Evolutionary conservation across 2,329 filamentous ascomycete species (phyloP).

Genomic region (Simplicillium sp.): DNA sequence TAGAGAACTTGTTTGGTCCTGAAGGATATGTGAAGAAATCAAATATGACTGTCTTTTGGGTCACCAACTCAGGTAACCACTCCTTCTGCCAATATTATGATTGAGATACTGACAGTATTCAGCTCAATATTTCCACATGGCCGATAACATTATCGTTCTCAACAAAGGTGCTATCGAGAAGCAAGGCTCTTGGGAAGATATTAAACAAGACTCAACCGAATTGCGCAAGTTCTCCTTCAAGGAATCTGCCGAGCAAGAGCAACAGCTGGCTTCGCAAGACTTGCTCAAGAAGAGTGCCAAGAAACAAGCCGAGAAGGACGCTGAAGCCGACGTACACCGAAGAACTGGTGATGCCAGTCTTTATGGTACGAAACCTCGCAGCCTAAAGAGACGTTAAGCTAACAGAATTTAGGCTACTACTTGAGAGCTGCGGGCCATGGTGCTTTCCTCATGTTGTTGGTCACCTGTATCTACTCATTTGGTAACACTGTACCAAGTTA

Average conservation of each 20-base stretch:
- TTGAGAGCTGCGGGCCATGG: constrained; percentile 14
- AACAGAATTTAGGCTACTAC: constrained; percentile 17
- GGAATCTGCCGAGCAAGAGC: no score
- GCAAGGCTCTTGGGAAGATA: constrained; percentile 23
- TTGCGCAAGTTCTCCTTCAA: not conserved
- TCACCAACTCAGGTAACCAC: constrained; percentile 18
- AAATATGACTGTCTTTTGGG: constrained; percentile 20
- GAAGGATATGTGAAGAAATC: constrained; percentile 17
- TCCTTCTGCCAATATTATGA: not conserved
- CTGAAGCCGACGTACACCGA: constrained; percentile 1
- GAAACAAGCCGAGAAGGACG: constrained; percentile 3
- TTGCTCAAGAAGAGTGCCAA: not conserved
- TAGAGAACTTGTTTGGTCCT: constrained; percentile 8
- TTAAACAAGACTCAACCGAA: constrained; percentile 9
- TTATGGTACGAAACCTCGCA: constrained; percentile 17
- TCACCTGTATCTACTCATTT: constrained; percentile 17
- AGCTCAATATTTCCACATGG: constrained; percentile 26
- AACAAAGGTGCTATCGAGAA: constrained; percentile 22
- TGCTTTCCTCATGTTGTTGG: constrained; percentile 17
- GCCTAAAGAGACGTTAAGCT: not conserved
- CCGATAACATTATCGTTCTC: constrained; percentile 31
- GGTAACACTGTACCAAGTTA: constrained; percentile 26
- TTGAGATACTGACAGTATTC: not conserved
- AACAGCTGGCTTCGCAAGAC: not conserved
- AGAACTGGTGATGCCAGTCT: constrained; percentile 23